Evolutionary conservation across 1,284 basidiomycete genomes (phyloP).

Genomic region (Wolfiporia cocos): DNA sequence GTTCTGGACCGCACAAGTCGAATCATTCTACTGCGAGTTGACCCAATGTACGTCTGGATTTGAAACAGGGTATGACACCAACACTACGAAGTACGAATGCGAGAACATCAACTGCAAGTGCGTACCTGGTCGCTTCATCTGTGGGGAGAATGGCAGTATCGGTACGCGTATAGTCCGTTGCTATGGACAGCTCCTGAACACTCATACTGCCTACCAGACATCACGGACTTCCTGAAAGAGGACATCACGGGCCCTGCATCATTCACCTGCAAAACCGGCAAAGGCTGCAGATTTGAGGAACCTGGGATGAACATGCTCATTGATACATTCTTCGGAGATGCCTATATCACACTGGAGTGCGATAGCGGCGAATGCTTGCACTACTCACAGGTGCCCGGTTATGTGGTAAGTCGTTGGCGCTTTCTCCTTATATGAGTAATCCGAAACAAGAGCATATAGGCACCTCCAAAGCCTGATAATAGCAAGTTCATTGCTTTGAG

Average conservation of each 20-base stretch:
- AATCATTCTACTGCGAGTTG: conserved; percentile 94
- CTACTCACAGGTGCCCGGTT: conserved; percentile 91
- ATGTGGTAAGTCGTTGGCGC: conserved; percentile 45
- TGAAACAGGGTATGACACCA: conserved; percentile 55
- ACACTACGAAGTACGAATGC: conserved; percentile 75
- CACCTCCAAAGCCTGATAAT: conserved; percentile 76
- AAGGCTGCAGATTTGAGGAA: conserved; percentile 87
- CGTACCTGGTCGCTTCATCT: conserved; percentile 89
- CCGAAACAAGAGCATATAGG: no score
- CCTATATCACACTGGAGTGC: conserved; percentile 84
- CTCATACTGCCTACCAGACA: no score
- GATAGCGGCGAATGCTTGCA: conserved; percentile 92
- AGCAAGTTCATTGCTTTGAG: conserved; percentile 81
- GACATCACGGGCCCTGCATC: conserved; percentile 88
- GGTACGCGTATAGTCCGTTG: no score
- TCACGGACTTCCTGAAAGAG: conserved; percentile 87
- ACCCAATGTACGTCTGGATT: conserved; percentile 54
- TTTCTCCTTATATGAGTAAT: background rate
- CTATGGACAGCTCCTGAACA: no score
- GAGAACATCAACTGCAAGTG: conserved; percentile 86
- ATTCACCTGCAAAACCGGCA: conserved; percentile 77
- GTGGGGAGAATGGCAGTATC: conserved; percentile 92
- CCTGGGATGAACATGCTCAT: conserved; percentile 96
- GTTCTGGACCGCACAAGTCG: conserved; percentile 93
- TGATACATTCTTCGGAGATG: conserved; percentile 89